Percentiles rank a stretch among this genome's conserved stretches.
Evolutionary conservation across 208 protist species (phyloP).

Genomic region (Leishmania lainsoni): DNA sequence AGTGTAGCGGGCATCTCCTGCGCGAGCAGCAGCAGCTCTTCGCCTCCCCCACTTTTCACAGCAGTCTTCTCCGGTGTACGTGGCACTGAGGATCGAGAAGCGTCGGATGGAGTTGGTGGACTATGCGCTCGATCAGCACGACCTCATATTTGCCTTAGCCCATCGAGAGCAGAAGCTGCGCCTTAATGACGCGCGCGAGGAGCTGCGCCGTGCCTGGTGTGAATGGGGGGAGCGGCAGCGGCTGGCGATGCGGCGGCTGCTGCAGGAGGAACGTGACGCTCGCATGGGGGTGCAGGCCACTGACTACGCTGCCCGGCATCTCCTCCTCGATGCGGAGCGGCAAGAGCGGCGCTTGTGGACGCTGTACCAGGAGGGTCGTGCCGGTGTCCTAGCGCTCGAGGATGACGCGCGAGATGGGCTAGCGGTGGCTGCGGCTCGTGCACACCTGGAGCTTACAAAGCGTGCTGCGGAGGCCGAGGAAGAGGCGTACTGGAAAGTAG

Average conservation of each 20-base stretch:
- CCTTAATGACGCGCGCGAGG: slow-evolving; percentile 13
- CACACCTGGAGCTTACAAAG: slow-evolving; percentile 20
- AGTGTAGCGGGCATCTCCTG: slow-evolving; percentile 28
- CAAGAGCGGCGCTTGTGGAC: slow-evolving; percentile 6
- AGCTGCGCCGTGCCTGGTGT: slow-evolving; percentile 19
- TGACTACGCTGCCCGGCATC: slow-evolving; percentile 14
- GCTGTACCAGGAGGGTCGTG: slow-evolving; percentile 22
- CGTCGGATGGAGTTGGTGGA: slow-evolving; percentile 41
- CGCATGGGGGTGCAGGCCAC: slow-evolving; percentile 47
- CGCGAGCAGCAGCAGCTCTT: slow-evolving; percentile 27
- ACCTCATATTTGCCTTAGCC: slow-evolving; percentile 52
- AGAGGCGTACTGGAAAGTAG: slow-evolving; percentile 43
- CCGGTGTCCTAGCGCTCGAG: slow-evolving; percentile 10
- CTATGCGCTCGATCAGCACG: slow-evolving; percentile 57
- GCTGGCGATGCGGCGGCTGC: slow-evolving; percentile 26
- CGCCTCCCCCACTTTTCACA: slow-evolving; percentile 26
- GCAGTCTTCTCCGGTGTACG: slow-evolving; percentile 35
- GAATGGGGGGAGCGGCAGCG: slow-evolving; percentile 33
- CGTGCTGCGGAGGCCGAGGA: slow-evolving; percentile 33
- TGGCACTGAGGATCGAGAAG: slow-evolving; percentile 48
- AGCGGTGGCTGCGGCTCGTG: slow-evolving; percentile 18
- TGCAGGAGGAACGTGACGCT: slow-evolving; percentile 45
- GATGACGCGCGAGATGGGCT: slow-evolving; percentile 26
- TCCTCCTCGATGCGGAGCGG: slow-evolving; percentile 3
- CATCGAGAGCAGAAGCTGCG: slow-evolving; percentile 16